Evolutionary conservation across 1,284 basidiomycete species (phyloP).

Genomic region (Melampsora abietis-canadensis): DNA sequence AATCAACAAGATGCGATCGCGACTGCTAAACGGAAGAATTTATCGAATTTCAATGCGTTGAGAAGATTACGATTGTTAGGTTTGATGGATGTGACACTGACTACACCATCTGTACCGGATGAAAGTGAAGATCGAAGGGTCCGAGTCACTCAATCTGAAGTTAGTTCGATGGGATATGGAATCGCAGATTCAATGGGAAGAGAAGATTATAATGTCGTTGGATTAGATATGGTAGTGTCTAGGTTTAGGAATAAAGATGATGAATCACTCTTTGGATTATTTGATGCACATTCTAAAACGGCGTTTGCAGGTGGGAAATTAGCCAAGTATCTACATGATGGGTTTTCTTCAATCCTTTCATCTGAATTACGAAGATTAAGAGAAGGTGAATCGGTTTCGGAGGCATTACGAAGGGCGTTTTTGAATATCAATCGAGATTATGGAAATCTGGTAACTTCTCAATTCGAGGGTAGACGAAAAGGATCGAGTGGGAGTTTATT

Average conservation of each 20-base stretch:
- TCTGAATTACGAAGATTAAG: slow-evolving; percentile 61
- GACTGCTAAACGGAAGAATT: slow-evolving; percentile 55
- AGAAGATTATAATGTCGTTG: slow-evolving; percentile 58
- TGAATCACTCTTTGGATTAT: slow-evolving; percentile 95
- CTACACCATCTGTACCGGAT: slow-evolving; percentile 78
- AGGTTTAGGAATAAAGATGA: slow-evolving; percentile 72
- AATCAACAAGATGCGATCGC: slow-evolving; percentile 55
- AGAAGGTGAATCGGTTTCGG: slow-evolving; percentile 62
- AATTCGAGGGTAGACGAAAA: slow-evolving; percentile 61
- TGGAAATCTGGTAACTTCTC: slow-evolving; percentile 62
- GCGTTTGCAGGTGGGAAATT: slow-evolving; percentile 56
- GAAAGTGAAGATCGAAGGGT: slow-evolving; percentile 87
- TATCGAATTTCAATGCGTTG: slow-evolving; percentile 84
- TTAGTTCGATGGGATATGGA: slow-evolving; percentile 92
- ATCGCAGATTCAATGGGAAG: slow-evolving; percentile 91
- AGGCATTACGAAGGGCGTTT: slow-evolving; percentile 81
- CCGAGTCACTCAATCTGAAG: slow-evolving; percentile 82
- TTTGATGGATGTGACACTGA: slow-evolving; percentile 95
- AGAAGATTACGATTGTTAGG: slow-evolving; percentile 80
- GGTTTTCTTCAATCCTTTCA: slow-evolving; percentile 66
- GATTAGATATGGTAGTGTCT: slow-evolving; percentile 82
- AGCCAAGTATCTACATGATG: slow-evolving; percentile 73
- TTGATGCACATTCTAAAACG: slow-evolving; percentile 65
- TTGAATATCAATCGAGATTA: slow-evolving; percentile 72
- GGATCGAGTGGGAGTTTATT: slow-evolving; percentile 65